A percentile compares a stretch with the other conserved stretches of the same genome.
These are phyloP conservation scores for Beauveria brongniartii DNA, from an alignment of 2,329 filamentous ascomycete species.

Conservation along the genomic window DNA sequence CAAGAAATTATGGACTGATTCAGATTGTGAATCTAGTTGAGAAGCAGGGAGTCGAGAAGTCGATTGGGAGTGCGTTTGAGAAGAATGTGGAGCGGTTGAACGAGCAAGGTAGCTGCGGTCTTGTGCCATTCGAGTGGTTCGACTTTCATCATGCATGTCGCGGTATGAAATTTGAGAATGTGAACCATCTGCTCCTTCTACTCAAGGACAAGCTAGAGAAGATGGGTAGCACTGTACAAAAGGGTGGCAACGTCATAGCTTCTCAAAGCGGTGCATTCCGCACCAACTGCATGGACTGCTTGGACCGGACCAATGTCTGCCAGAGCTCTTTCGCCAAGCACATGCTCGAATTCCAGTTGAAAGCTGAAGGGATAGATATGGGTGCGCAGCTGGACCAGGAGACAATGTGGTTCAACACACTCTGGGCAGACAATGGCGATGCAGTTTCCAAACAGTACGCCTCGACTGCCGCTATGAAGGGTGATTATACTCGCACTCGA, in stretches of 20 bases:
- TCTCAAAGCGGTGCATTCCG: conserved; percentile 71
- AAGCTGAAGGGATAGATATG: conserved; percentile 66
- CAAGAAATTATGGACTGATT: conserved; percentile 62
- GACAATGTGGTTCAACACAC: conserved; percentile 87
- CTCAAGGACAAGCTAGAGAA: conserved; percentile 59
- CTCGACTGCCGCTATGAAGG: conserved; percentile 90
- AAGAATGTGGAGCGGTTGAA: conserved; percentile 60
- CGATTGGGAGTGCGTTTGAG: conserved; percentile 73
- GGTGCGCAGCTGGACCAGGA: conserved; percentile 67
- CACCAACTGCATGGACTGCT: conserved; percentile 97
- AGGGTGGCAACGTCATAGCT: conserved; percentile 32
- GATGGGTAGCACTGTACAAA: conserved; percentile 61
- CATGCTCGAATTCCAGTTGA: conserved; percentile 73
- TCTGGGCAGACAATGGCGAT: conserved; percentile 98
- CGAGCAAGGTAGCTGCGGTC: conserved; percentile 41
- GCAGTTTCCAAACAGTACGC: conserved; percentile 94
- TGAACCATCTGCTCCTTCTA: conserved; percentile 66
- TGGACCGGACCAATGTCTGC: conserved; percentile 92
- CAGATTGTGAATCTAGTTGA: conserved; percentile 83
- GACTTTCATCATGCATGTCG: conserved; percentile 90
- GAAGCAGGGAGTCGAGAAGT: conserved; percentile 73
- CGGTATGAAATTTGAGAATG: conserved; percentile 97
- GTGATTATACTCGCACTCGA: conserved; percentile 86
- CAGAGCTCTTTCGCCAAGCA: conserved; percentile 85
- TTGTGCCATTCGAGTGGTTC: conserved; percentile 78